Base-by-base conservation (phyloP, 2,329 filamentous ascomycete genomes). In the Colletotrichum costaricense region DNA sequence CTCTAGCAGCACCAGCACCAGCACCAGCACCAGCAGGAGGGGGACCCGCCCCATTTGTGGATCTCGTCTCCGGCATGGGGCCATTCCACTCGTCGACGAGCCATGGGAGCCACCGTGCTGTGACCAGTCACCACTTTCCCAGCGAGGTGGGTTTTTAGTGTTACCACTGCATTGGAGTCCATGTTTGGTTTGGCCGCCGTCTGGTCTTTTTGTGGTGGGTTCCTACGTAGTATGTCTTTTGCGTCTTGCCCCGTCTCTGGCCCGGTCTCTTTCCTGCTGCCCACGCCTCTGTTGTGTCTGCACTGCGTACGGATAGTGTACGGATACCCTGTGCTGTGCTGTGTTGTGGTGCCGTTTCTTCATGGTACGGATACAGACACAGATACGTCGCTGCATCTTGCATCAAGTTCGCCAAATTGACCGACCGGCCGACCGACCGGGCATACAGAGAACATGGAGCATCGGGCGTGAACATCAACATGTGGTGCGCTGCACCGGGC, bases 141-240 rank as follows among this genome's bases (percentile, higher is more conserved):
- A 64, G 70, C 55, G 59, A 35, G 70, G 69, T 72, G 70, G 70
- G 60, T 70, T 73, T 66, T 62, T 64, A 65, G 70, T 73, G 70
- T 55, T 70, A 70, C 70, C 70, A 70, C 70, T 70, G 67, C 70
- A 62, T 57, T 67, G 69, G 66, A 65, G 59, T 65, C 55, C 67
- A 65, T 22, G 66, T 70, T 73, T 73, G 59, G 59, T 64, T 69
- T 64, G 66, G 59, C 46, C n/a, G 55, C 54, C 54, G 66, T 54
- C 55, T 56, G 54, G 24, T 59, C 62, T 55, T 55, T 66, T 64
- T 56, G 38, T 42, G 14, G 38, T 67, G 46, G n/a, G 55, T 60
- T 52, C 28, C 28, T 7, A 26, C 26, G 26, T 26, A 26, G 26
- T 26, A 28, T 64, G 60, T 30, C 42, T 26, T 30, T 38, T 6